Evolutionary conservation across 345 rosid genomes (phyloP).

Genomic region (Brassica nigra): DNA sequence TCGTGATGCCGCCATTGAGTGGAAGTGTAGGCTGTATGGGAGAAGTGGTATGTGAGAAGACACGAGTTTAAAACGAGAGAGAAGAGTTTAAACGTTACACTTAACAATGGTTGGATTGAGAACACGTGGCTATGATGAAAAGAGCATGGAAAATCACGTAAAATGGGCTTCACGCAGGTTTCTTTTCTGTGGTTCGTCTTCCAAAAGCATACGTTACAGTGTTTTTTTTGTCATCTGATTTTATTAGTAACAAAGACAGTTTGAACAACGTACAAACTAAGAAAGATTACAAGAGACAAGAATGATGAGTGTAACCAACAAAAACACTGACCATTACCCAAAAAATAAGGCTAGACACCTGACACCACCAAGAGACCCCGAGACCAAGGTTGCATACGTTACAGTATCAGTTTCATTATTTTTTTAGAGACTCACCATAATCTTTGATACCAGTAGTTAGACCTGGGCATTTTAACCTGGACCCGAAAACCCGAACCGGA

Average conservation of each 20-base stretch:
- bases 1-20: slow-evolving; percentile 30
- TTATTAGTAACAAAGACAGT: neutral
- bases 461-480: no score
- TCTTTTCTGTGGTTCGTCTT: neutral
- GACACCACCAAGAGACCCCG: neutral
- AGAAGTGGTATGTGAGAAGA: slow-evolving; percentile 23
- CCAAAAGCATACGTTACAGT: slow-evolving; percentile 7
- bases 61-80: neutral
- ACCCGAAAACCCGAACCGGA: no score
- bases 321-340: neutral
- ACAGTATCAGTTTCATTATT: neutral
- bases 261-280: neutral
- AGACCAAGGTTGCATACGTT: neutral
- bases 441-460: neutral
- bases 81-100: neutral
- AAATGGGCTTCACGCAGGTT: slow-evolving; percentile 16
- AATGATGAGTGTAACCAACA: neutral
- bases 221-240: neutral
- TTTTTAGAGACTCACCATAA: neutral
- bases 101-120: slow-evolving; percentile 20
- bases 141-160: slow-evolving; percentile 9
- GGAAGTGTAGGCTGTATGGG: slow-evolving; percentile 8
- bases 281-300: neutral
- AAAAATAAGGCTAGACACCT: neutral
- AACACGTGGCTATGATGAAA: slow-evolving; percentile 24